Evolutionary conservation across 2,329 filamentous ascomycete genomes (phyloP), one percentile per base, ranked within the genome.

Genomic region (Erysiphe neolycopersici): DNA sequence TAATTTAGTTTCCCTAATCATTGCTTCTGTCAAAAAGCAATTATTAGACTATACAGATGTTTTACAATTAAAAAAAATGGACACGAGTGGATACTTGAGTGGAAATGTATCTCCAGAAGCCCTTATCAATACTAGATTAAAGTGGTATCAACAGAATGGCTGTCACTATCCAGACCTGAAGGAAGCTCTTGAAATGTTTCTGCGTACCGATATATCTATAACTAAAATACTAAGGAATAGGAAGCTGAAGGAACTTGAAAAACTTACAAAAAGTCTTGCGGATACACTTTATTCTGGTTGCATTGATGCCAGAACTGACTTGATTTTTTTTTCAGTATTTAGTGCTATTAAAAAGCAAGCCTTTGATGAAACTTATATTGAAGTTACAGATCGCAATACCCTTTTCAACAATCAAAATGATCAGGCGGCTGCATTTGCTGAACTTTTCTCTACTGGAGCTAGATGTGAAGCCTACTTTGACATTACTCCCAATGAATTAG

Each of bases 401-500:
- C 58, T 74, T 6, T 73, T 73, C 54, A 69, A 73, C 44, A 63
- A 66, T 16, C 71, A 73, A 45, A 62, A 68, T 3, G 71, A 76
- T 44, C 71, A 76, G 54, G 71, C 71, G 8, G 71, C 70, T 22
- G 69, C 70, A 6, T 76, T 76, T 50, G 66, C 71, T 0, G 71
- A 76, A 51, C 64, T 73, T 0, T 76, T 73, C 56, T 71, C 70
- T 0, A 60, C 74, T 2, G 71, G 71, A 1, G 73, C 71, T 5
- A 67, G 71, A 45, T 76, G 71, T 50, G 69, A 75, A 47, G 63
- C 67, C 1, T 76, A 74, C 52, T 73, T 76, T 46, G 69, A 71
- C 47, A 62, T 74, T 32, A 53, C 59, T 0, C 66, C 66, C 2
- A 63, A 62, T 30, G 59, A 59, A 5, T 58, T 69, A 41, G 66